These are phyloP conservation scores for Solanum paucissectum DNA, from an alignment of 257 asterid species.

Conservation along the genomic window DNA sequence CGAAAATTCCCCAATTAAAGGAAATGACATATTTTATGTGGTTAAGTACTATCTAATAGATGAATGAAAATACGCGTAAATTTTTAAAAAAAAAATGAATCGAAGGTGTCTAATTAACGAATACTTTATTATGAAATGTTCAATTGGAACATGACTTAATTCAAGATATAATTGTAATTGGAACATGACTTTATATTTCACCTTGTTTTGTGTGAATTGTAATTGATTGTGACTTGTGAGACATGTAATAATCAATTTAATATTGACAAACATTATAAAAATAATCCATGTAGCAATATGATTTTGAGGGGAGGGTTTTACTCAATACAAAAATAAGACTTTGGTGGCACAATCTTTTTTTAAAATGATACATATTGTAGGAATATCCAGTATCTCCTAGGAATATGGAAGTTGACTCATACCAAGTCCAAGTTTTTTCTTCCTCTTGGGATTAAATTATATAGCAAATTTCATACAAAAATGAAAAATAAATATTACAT, in stretches of 20 bases:
- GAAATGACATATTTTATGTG: not conserved
- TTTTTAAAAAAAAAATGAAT: too few species aligned
- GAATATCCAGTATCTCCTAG: not conserved
- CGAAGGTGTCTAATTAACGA: not conserved
- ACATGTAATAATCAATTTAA: not conserved
- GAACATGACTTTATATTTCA: not conserved
- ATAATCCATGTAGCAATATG: not conserved
- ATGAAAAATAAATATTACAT: not conserved
- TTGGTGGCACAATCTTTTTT: not conserved
- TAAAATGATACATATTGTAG: not conserved
- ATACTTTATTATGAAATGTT: not conserved
- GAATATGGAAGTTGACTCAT: slow-evolving; percentile 1
- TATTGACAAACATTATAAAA: not conserved
- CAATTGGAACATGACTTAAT: not conserved
- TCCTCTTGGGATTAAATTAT: not conserved
- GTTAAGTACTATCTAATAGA: too few species aligned
- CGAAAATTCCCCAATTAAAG: not conserved
- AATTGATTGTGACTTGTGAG: not conserved
- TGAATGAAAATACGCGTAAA: too few species aligned
- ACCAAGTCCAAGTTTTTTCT: not conserved
- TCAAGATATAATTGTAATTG: too few species aligned
- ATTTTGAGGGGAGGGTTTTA: not conserved
- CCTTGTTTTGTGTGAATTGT: not conserved
- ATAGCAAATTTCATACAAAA: not conserved
- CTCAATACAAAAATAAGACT: not conserved